Evolutionary conservation across 2,329 filamentous ascomycete species (phyloP), one percentile per base, ranked within the genome.

Genomic region (Zymoseptoria tritici): DNA sequence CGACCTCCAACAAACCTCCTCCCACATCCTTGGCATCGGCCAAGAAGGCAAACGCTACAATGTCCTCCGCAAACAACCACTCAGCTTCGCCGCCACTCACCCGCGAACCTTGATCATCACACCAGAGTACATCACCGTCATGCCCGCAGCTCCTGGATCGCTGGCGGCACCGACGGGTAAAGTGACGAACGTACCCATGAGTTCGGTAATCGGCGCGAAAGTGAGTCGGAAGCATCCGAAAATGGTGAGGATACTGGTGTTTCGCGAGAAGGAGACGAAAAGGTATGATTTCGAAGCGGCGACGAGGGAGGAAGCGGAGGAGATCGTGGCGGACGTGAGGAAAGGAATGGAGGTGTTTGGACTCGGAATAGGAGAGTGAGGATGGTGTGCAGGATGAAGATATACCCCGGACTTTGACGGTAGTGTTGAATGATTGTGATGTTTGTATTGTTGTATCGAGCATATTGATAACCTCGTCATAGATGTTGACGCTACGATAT

Each of bases 251-350:
- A 87, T 90, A 22, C 79, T 91, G 57, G 87, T 93, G 21, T 92
- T 88, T 73, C 87, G 71, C 85, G 86, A 64, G 54, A 84, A 85
- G 1, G 89, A 92, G 75, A 87, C 82, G 62, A 93, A 93, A 76
- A 77, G 89, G 61, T 94, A 94, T 74, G 90, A 94, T 65, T 94
- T 94, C 72, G 90, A 93, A 74, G 85, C 89, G n/a, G 84, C 82
- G 65, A 87, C 79, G 64, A 79, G 81, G 9, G 83, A 85, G 29
- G 89, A 92, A 74, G 89, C 90, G 51, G 79, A 83, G n/a, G 88
- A 90, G 71, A 90, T 94, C 71, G 89, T 93, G 26, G 80, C 78
- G 59, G 89, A 91, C 76, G 83, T 94, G 62, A 89, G 89, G 75
- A 62, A 57, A 19, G 64, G 63, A 2, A 67, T 67, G 65, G 59